Base-by-base conservation (phyloP, 345 rosid genomes). In the Moricandia arvensis region DNA sequence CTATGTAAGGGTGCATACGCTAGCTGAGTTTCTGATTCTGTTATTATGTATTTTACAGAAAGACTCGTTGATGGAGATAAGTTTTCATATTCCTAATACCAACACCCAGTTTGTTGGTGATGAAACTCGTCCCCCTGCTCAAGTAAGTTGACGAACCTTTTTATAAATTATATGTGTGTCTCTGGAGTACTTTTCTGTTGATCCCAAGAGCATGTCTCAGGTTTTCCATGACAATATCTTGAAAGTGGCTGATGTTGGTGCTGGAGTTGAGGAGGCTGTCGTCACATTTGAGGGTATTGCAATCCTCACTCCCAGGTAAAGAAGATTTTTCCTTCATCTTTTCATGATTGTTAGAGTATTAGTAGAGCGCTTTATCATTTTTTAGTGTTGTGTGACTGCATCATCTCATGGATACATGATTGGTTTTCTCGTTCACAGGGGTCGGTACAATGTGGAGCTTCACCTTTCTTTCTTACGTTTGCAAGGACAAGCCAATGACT, bases 401-500 rank as follows among this genome's bases (percentile, higher is more conserved):
- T 71, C 35, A 15, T 61, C 66, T 73, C 68, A 54, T 72, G 7
- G 35, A 34, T 35, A 35, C 67, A 65, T 59, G 26, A 71, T 65
- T 71, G 26, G 0, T 37, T 34, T 63, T 66, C 55, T 35, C 31
- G 71, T 72, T n/a, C 76, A n/a, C 75, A 95, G 99, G 94, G 99
- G 99, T 80, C 97, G 98, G 61, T 92, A 92, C 76, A 90, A 85
- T 77, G 98, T 95, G 75, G 98, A 95, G 82, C 97, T 95, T 81
- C 98, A 95, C 82, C 81, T 85, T 37, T 95, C 99, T 59, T 92
- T 95, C 82, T 80, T 95, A 76, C 91, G 94, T 45, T 86, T 93
- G 54, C 94, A 86, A 87, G 99, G 98, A 67, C 98, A 90, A 86
- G 99, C 98, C 61, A 95, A 95, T 79, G 99, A 95, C 85, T 95